phyloP scores from a whole-genome alignment of 1,139 yeast species.

The Yamadazyma dendronema region DNA sequence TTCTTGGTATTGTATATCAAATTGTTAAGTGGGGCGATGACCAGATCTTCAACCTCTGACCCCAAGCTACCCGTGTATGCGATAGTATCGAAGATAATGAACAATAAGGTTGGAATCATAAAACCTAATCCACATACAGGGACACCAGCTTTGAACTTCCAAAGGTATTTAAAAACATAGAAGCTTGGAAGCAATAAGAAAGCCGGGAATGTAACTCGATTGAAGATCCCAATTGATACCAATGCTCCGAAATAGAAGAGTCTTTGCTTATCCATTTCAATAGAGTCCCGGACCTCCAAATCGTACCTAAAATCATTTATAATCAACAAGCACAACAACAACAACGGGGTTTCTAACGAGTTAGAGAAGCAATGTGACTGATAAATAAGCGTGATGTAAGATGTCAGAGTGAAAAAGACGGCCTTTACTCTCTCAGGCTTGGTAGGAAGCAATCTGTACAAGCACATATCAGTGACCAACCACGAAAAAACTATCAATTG shows the following conservation, averaged over 20 bases:
- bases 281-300: slow-evolving; percentile 13
- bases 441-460: slow-evolving; percentile 50
- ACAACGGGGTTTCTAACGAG: slow-evolving; percentile 71
- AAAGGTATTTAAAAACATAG: slow-evolving; percentile 37
- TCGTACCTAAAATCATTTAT: slow-evolving; percentile 44
- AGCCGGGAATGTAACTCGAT: slow-evolving; percentile 78
- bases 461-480: slow-evolving; percentile 54
- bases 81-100: slow-evolving; percentile 57
- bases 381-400: slow-evolving; percentile 75
- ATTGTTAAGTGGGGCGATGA: slow-evolving; percentile 76
- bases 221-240: slow-evolving; percentile 70
- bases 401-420: slow-evolving; percentile 64
- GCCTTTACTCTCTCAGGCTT: slow-evolving; percentile 66
- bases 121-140: slow-evolving; percentile 29
- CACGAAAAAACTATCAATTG: slow-evolving; percentile 57
- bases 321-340: slow-evolving; percentile 55
- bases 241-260: slow-evolving; percentile 49
- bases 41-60: slow-evolving; percentile 20
- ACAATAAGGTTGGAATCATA: slow-evolving; percentile 28
- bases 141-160: slow-evolving; percentile 25
- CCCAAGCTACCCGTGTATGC: slow-evolving; percentile 12
- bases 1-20: slow-evolving; percentile 62
- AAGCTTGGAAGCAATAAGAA: slow-evolving; percentile 64
- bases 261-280: slow-evolving; percentile 11
- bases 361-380: slow-evolving; percentile 91